These are phyloP conservation scores for Rhynchospora tenuis DNA, from an alignment of 176 grass and related monocot genomes.

Conservation along the genomic window DNA sequence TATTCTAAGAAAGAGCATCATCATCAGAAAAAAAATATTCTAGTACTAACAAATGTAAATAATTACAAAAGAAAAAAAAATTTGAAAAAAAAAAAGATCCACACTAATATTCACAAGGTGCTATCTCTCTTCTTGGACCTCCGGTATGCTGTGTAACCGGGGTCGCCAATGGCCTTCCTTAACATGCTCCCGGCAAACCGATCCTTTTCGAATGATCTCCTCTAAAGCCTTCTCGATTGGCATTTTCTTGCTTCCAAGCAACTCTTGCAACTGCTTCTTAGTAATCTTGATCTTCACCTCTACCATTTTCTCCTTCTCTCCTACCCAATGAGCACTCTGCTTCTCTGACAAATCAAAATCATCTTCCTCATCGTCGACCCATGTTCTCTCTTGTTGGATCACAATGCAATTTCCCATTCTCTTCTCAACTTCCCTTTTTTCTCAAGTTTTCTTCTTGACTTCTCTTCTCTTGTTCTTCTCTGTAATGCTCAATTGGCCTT, in stretches of 20 bases:
- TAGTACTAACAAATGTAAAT: not conserved
- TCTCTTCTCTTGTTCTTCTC: not conserved
- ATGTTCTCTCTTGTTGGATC: conserved; percentile 22
- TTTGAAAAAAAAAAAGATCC: not conserved
- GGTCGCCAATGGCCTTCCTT: conserved; percentile 12
- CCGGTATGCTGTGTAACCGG: not conserved
- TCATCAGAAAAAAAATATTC: not conserved
- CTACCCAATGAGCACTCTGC: not conserved
- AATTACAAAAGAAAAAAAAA: not conserved
- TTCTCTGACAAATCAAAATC: conserved; percentile 1
- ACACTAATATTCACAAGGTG: not conserved
- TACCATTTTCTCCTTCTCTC: not conserved
- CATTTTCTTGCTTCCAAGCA: conserved; percentile 23
- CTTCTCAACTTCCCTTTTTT: not conserved
- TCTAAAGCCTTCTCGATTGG: not conserved
- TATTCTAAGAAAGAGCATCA: not conserved
- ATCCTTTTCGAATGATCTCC: conserved; percentile 9
- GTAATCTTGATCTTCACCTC: conserved; percentile 42
- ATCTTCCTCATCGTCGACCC: conserved; percentile 6
- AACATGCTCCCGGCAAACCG: not conserved
- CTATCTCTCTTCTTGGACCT: not conserved
- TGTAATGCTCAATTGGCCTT: not conserved
- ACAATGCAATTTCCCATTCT: conserved; percentile 24
- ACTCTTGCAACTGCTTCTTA: conserved; percentile 32
- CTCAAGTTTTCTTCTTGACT: too few species aligned